Evolutionary conservation across 352 stramenopile species (phyloP).

Genomic region (Pythium oligandrum): DNA sequence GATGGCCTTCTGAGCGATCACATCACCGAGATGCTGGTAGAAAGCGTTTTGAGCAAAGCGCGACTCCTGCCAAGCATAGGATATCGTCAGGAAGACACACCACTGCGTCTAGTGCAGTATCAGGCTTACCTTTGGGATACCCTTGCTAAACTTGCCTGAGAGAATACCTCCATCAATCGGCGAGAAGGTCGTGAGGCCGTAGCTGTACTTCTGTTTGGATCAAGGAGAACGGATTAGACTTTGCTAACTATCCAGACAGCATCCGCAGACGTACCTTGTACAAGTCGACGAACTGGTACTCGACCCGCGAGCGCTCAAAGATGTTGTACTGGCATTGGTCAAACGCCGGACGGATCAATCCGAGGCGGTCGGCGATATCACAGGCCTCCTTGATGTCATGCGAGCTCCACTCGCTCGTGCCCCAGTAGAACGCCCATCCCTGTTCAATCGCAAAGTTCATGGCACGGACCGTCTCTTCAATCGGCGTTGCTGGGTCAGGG

Average conservation of each 20-base stretch:
- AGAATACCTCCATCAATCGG: conserved; percentile 32
- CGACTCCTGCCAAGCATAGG: too few relatives aligned
- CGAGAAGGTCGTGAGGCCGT: conserved; percentile 34
- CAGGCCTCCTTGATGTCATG: conserved; percentile 39
- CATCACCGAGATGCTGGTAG: too few relatives aligned
- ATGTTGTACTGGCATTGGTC: conserved; percentile 62
- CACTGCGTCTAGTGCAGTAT: too few relatives aligned
- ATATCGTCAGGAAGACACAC: too few relatives aligned
- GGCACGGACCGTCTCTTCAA: conserved; percentile 43
- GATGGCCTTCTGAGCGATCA: too few relatives aligned
- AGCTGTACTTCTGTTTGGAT: conserved; percentile 19
- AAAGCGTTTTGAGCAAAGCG: too few relatives aligned
- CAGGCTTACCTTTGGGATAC: conserved; percentile 3
- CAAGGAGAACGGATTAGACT: too few relatives aligned
- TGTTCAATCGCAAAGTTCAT: conserved; percentile 40
- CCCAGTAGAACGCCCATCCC: conserved; percentile 46
- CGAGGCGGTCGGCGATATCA: conserved; percentile 25
- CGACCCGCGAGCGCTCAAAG: conserved; percentile 32
- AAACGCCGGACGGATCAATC: conserved; percentile 19
- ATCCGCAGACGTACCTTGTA: conserved; percentile 6
- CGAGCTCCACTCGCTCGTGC: conserved; percentile 43
- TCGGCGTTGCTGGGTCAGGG: conserved; percentile 23
- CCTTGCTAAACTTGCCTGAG: conserved; percentile 38
- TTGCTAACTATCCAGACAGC: too few relatives aligned
- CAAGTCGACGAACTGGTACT: conserved; percentile 35